Percentiles rank a stretch among this genome's conserved stretches.
Conservation (phyloP, 371 early-diverging fungal genomes). For the Coemansia sp. region DNA sequence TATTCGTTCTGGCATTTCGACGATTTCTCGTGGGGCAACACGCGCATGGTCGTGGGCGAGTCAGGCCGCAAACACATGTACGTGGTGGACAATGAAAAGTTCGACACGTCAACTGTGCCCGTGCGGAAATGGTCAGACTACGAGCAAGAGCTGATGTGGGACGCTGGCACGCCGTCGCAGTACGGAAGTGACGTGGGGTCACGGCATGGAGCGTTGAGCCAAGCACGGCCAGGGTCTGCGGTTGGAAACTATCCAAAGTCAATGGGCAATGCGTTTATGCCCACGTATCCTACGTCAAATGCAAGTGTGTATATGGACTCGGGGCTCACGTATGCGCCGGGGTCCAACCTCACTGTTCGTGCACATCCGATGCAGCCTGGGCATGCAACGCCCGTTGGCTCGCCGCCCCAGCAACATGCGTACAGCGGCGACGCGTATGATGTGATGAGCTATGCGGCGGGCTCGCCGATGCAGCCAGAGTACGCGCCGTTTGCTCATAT, state of each 20-base stretch:
- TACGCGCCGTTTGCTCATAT: conserved; percentile 19
- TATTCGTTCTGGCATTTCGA: conserved; percentile 96
- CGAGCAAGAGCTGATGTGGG: conserved; percentile 77
- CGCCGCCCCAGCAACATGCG: conserved; percentile 31
- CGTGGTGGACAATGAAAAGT: conserved; percentile 65
- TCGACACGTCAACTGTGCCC: conserved; percentile 85
- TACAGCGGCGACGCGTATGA: conserved; percentile 47
- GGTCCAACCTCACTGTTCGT: conserved; percentile 45
- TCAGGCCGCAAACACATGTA: conserved; percentile 60
- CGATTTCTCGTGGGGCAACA: conserved; percentile 97
- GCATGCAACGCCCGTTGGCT: conserved; percentile 36
- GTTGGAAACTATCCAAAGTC: conserved; percentile 52
- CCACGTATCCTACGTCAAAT: conserved; percentile 35
- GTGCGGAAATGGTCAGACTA: conserved; percentile 89
- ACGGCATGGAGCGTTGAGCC: conserved; percentile 33
- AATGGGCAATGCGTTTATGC: conserved; percentile 39
- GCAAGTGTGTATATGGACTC: conserved; percentile 53
- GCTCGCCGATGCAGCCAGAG: conserved; percentile 36
- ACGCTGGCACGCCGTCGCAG: conserved; percentile 58
- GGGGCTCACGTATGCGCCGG: conserved; percentile 43
- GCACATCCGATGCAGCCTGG: conserved; percentile 17
- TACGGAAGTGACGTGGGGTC: conserved; percentile 47
- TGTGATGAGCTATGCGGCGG: conserved; percentile 45
- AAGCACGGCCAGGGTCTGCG: conserved; percentile 51
- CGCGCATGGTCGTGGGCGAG: conserved; percentile 84